Conservation (phyloP, 2,329 filamentous ascomycete species). For the Cladosporium sphaerospermum region DNA sequence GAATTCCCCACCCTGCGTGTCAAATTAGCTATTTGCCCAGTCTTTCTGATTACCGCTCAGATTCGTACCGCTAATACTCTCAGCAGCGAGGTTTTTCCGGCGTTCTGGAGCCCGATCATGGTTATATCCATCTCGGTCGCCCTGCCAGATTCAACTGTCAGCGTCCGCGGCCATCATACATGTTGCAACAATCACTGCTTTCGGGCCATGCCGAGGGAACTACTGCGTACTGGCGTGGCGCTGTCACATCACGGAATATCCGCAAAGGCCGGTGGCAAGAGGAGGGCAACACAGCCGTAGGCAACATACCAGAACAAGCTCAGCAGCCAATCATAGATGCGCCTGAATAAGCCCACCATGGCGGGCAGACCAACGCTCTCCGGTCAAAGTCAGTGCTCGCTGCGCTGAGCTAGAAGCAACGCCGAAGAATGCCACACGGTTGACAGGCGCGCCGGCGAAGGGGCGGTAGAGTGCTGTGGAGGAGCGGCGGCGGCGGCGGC, state of each 20-base stretch:
- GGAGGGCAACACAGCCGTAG: neutral
- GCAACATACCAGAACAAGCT: slow-evolving; percentile 81
- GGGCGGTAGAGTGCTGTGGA: neutral
- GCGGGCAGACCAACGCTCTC: slow-evolving; percentile 16
- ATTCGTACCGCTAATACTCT: slow-evolving; percentile 89
- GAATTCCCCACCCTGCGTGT: slow-evolving; percentile 83
- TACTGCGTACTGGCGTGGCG: too few relatives aligned
- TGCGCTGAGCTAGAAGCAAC: slow-evolving; percentile 14
- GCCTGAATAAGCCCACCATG: slow-evolving; percentile 89
- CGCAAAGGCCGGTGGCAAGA: neutral
- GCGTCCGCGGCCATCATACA: slow-evolving; percentile 18
- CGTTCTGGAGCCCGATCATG: slow-evolving; percentile 97
- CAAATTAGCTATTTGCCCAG: slow-evolving; percentile 4
- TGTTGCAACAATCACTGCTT: neutral
- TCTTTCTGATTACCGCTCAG: slow-evolving; percentile 3
- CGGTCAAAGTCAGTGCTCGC: slow-evolving; percentile 12
- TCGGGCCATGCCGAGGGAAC: too few relatives aligned
- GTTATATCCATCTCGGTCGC: slow-evolving; percentile 99
- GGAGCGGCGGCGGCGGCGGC: neutral
- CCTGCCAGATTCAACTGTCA: slow-evolving; percentile 47
- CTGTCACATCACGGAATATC: too few relatives aligned
- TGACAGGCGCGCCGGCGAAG: slow-evolving; percentile 7
- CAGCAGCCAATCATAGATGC: slow-evolving; percentile 96
- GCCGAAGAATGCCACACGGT: slow-evolving; percentile 8
- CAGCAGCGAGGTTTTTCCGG: slow-evolving; percentile 92